A percentile compares a stretch with the other conserved stretches of the same genome.
Evolutionary conservation across 352 stramenopile species (phyloP).

Genomic region (Poterioochromonas sp.): DNA sequence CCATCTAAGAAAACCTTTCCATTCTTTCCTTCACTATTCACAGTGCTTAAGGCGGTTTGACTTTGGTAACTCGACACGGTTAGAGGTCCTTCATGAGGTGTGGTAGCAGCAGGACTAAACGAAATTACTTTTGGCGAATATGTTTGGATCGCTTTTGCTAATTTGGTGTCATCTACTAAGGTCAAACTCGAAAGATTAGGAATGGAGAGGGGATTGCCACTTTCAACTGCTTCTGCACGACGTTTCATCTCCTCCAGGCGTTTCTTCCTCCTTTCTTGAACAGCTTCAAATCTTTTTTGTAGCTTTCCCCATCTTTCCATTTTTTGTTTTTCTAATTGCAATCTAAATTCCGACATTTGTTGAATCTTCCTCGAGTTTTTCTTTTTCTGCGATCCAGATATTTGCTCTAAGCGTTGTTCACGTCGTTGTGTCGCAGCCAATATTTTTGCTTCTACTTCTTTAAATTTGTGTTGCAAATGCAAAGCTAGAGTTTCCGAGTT

Average conservation of each 20-base stretch:
- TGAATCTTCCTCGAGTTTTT: conserved; percentile 3
- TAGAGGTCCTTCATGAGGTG: too few relatives aligned
- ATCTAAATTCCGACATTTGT: conserved; percentile 30
- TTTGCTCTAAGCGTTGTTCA: neutral
- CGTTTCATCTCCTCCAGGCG: conserved; percentile 1
- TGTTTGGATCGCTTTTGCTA: too few relatives aligned
- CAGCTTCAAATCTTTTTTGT: neutral
- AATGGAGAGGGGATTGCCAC: too few relatives aligned
- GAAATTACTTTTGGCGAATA: too few relatives aligned
- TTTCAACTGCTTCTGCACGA: neutral
- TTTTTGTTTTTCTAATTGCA: conserved; percentile 20
- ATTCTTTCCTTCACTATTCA: too few relatives aligned
- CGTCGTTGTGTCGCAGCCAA: conserved; percentile 4
- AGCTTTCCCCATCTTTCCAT: conserved; percentile 30
- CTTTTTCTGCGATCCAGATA: neutral
- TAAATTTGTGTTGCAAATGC: conserved; percentile 10
- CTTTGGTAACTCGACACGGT: too few relatives aligned
- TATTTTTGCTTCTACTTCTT: conserved; percentile 18
- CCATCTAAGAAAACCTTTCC: too few relatives aligned
- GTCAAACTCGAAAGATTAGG: too few relatives aligned
- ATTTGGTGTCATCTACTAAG: too few relatives aligned
- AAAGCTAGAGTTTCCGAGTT: neutral
- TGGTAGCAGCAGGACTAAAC: too few relatives aligned
- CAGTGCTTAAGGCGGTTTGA: too few relatives aligned
- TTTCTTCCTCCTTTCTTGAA: neutral